Evolutionary conservation across 805 yeast species (phyloP).

Genomic region (Ogataea methanolica): DNA sequence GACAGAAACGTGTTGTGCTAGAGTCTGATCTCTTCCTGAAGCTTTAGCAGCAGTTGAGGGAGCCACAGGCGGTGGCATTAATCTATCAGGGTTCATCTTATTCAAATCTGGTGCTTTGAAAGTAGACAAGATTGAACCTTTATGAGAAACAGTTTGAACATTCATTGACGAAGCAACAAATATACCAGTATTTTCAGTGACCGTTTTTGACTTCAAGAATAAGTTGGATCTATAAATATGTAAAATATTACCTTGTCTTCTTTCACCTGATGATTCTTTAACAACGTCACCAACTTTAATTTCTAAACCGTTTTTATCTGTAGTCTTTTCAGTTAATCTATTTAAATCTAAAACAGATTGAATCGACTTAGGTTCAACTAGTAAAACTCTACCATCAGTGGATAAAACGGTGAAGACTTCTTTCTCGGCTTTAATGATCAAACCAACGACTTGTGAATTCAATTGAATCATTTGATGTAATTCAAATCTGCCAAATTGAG

Average conservation of each 20-base stretch:
- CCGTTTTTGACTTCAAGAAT: constrained; percentile 75
- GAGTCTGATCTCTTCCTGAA: constrained; percentile 75
- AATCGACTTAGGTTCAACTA: constrained; percentile 77
- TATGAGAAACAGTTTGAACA: constrained; percentile 80
- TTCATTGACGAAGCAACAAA: constrained; percentile 74
- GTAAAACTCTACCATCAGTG: constrained; percentile 72
- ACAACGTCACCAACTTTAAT: constrained; percentile 89
- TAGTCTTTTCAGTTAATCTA: constrained; percentile 71
- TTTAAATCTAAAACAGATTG: constrained; percentile 65
- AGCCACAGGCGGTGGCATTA: constrained; percentile 55
- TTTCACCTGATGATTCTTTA: constrained; percentile 77
- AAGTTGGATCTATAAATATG: constrained; percentile 80
- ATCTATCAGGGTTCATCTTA: constrained; percentile 80
- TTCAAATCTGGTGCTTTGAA: constrained; percentile 60
- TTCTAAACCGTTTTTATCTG: constrained; percentile 82
- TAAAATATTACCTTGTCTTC: constrained; percentile 81
- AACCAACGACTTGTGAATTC: constrained; percentile 82
- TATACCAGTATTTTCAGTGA: constrained; percentile 84
- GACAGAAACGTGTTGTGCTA: constrained; percentile 82
- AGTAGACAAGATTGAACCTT: constrained; percentile 60
- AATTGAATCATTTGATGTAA: constrained; percentile 87
- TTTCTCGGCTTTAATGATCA: constrained; percentile 84
- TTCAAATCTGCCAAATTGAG: constrained; percentile 71
- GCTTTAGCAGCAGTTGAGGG: constrained; percentile 46
- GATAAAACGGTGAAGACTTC: constrained; percentile 77